These are phyloP conservation scores for Halocafeteria seosinensis DNA, from an alignment of 108 stramenopile species.

Conservation along the genomic window DNA sequence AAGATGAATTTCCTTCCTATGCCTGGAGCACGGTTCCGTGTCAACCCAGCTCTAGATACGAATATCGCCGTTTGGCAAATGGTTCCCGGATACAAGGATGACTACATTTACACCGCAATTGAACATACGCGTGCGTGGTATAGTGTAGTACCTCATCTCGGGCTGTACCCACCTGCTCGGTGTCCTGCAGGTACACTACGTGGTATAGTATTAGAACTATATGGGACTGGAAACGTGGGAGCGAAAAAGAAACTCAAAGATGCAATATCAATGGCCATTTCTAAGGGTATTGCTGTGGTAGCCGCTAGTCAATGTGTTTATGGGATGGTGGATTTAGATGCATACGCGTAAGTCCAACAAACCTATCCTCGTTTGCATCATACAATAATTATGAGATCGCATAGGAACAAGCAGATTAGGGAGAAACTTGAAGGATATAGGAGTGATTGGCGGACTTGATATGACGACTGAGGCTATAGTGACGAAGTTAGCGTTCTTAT, in stretches of 20 bases:
- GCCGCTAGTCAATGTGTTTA: constrained; percentile 73
- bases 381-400: too few relatives aligned
- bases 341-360: too few relatives aligned
- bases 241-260: constrained; percentile 28
- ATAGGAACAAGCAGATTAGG: too few relatives aligned
- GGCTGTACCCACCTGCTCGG: too few relatives aligned
- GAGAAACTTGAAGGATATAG: constrained; percentile 45
- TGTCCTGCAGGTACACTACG: too few relatives aligned
- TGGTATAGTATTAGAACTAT: constrained; percentile 73
- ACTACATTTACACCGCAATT: constrained; percentile 40
- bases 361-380: too few relatives aligned
- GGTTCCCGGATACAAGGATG: constrained; percentile 84
- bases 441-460: constrained; percentile 68
- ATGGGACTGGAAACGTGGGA: constrained; percentile 85
- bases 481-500: constrained; percentile 70
- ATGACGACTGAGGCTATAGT: constrained; percentile 84
- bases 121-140: too few relatives aligned
- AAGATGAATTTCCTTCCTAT: constrained; percentile 51
- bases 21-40: constrained; percentile 52
- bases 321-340: constrained; percentile 64
- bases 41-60: constrained; percentile 67
- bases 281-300: constrained; percentile 54
- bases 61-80: constrained; percentile 57
- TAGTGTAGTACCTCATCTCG: too few relatives aligned
- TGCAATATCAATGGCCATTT: constrained; percentile 7